Percentiles rank a stretch among this genome's conserved stretches.
Evolutionary conservation across 768 basidiomycete species (phyloP).

Genomic region (Coprinopsis marcescibilis): DNA sequence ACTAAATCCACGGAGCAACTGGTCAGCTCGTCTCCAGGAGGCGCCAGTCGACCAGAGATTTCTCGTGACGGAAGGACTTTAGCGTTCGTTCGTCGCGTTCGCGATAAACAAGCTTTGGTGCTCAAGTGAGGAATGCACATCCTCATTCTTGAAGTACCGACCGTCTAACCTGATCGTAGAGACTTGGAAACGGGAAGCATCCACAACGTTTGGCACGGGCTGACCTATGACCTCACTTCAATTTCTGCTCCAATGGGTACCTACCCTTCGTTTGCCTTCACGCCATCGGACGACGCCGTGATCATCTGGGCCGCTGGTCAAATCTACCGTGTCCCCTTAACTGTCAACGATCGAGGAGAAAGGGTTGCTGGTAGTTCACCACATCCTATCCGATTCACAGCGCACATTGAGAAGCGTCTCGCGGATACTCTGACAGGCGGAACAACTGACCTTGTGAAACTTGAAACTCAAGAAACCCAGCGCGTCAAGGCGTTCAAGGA

Average conservation of each 20-base stretch:
- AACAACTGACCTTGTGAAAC: conserved; percentile 37
- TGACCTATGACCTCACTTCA: conserved; percentile 58
- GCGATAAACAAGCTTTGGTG: conserved; percentile 68
- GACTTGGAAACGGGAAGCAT: conserved; percentile 63
- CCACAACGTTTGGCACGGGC: conserved; percentile 59
- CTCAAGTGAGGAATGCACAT: conserved; percentile 51
- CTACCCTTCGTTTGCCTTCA: conserved; percentile 71
- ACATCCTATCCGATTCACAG: conserved; percentile 49
- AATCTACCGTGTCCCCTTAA: conserved; percentile 57
- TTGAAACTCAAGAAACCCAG: conserved; percentile 51
- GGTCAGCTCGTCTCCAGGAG: conserved; percentile 56
- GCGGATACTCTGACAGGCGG: conserved; percentile 54
- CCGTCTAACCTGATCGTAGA: conserved; percentile 26
- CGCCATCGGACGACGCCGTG: conserved; percentile 50
- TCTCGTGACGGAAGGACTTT: conserved; percentile 64
- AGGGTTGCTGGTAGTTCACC: conserved; percentile 37
- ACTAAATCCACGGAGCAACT: conserved; percentile 45
- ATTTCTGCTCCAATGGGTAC: conserved; percentile 76
- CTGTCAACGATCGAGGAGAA: conserved; percentile 48
- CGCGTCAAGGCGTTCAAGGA: conserved; percentile 60
- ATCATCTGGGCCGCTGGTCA: conserved; percentile 74
- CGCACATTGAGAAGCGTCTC: conserved; percentile 56
- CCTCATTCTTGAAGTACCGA: neutral
- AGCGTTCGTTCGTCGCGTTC: conserved; percentile 67
- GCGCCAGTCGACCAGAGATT: conserved; percentile 68